Conservation (phyloP, 805 yeast species). For the Saturnispora serradocipensis region DNA sequence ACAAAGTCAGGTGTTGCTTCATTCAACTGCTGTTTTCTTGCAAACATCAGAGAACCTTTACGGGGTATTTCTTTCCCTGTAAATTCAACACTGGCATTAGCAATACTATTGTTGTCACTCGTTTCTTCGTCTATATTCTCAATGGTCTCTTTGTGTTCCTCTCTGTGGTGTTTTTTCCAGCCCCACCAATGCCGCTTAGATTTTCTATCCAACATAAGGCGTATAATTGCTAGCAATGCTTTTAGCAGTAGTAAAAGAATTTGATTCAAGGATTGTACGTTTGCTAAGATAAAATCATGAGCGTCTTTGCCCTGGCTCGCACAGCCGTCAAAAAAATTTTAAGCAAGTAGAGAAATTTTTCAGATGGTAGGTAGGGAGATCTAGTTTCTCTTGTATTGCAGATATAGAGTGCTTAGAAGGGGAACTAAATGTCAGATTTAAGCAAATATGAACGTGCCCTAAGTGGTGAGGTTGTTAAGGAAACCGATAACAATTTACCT, state of each 20-base stretch:
- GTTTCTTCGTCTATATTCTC: not conserved
- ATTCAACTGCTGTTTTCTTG: not conserved
- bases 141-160: not conserved
- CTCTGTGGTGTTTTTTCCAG: not conserved
- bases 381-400: not conserved
- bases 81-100: not conserved
- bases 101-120: not conserved
- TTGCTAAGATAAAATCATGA: not conserved
- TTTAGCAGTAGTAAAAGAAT: not conserved
- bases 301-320: not conserved
- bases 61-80: not conserved
- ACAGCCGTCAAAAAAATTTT: not conserved
- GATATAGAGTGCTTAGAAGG: not conserved
- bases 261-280: not conserved
- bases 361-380: not conserved
- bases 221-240: not conserved
- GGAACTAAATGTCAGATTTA: constrained; percentile 4
- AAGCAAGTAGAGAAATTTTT: not conserved
- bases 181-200: not conserved
- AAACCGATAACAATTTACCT: not conserved
- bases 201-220: not conserved
- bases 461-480: not conserved
- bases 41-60: not conserved
- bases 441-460: constrained; percentile 5
- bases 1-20: constrained; percentile 1